Conservation (phyloP, 306 rosid genomes). For the Trichosanthes truncata region DNA sequence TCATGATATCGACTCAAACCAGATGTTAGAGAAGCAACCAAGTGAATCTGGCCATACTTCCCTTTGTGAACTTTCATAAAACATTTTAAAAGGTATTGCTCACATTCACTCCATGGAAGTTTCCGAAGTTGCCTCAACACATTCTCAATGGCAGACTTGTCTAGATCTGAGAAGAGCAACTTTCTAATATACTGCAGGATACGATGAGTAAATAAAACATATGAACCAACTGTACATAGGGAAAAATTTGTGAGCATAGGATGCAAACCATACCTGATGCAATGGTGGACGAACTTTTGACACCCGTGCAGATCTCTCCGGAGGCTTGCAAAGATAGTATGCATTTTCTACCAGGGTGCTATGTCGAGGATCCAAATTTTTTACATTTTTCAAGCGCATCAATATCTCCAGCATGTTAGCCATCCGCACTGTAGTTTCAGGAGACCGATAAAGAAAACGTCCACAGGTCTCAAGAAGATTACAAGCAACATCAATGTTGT, state of each 20-base stretch:
- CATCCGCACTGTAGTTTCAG: constrained; percentile 93
- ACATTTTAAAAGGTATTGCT: constrained; percentile 82
- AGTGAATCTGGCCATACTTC: constrained; percentile 96
- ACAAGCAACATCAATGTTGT: constrained; percentile 99
- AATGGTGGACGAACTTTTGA: constrained; percentile 95
- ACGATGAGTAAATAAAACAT: constrained; percentile 3
- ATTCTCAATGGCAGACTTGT: constrained; percentile 85
- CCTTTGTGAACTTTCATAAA: constrained; percentile 96
- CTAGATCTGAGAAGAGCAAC: constrained; percentile 91
- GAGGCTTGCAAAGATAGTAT: constrained; percentile 97
- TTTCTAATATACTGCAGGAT: constrained; percentile 82
- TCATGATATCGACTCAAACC: constrained; percentile 98
- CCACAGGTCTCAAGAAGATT: constrained; percentile 97
- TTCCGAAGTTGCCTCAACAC: constrained; percentile 98
- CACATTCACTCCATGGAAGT: constrained; percentile 95
- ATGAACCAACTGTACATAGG: background rate
- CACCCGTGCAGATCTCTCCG: constrained; percentile 92
- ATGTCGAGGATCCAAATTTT: constrained; percentile 98
- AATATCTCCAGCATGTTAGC: constrained; percentile 96
- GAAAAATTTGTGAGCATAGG: background rate
- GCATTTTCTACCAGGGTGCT: constrained; percentile 99
- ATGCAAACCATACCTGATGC: constrained; percentile 64
- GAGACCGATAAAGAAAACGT: constrained; percentile 93
- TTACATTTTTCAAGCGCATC: constrained; percentile 97
- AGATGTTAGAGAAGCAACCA: constrained; percentile 92